Evolutionary conservation across 1,284 basidiomycete genomes (phyloP), one percentile per base, ranked within the genome.

Genomic region (Fistulina hepatica): DNA sequence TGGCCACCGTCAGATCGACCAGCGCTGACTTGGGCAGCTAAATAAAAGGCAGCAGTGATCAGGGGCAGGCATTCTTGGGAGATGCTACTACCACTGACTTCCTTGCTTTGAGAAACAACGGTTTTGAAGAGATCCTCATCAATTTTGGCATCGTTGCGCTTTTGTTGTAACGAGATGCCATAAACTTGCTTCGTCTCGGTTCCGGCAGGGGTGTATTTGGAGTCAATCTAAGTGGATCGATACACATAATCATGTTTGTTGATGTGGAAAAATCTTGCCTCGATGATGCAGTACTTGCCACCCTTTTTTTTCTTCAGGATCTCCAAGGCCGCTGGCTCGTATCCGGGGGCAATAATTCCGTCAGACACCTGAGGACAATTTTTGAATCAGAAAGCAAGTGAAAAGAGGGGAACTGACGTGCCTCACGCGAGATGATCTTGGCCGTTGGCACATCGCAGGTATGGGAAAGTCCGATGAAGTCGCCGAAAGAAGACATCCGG

Each of bases 401-500:
- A n/a, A n/a, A 9, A n/a, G 9, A 25, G 24, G n/a, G 9, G 24
- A 25, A 9, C 24, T 9, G 17, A 30, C 27, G 6, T 16, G 17
- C 27, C 59, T 99, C 94, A 19, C 95, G 77, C 13, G 90, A 93
- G 59, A 98, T 97, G 58, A 99, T 95, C 49, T 80, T 81, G 36
- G 94, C 94, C 8, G 94, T 98, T 3, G 89, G 82, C 23, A 90
- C 71, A 59, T 99, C 95, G 61, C 92, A 95, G 23, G 79, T 76
- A 39, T 88, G 81, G 17, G 91, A 95, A 10, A 99, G 73, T 2
- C 91, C 94, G 53, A 99, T 94, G 59, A 98, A 95, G 66, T 99
- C 95, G 17, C 94, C 94, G 56, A 98, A 99, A 5, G 91, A 97
- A 2, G 92, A 97, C 94, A 99, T 99, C 40, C 94, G 81, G 61